These are phyloP conservation scores for Hymenochaete sp. DNA, from an alignment of 1,284 basidiomycete species.

Conservation along the genomic window DNA sequence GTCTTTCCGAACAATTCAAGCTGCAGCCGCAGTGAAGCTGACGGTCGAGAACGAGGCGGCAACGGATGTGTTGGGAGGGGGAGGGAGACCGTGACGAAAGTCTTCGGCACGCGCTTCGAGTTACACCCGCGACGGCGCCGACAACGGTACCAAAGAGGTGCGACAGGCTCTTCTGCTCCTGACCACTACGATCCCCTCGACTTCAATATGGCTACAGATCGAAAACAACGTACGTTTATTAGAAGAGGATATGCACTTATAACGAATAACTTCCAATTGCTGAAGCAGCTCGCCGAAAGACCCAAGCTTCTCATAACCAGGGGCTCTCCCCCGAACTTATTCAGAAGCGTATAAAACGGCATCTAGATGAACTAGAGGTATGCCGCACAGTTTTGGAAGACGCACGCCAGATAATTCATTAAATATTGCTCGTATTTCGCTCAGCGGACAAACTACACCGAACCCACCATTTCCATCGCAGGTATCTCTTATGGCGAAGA, in stretches of 20 bases:
- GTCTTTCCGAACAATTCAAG: no score
- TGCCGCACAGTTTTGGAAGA: no score
- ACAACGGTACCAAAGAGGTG: no score
- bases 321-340: slow-evolving; percentile 52
- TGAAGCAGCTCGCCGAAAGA: slow-evolving; percentile 6
- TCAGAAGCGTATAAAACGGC: slow-evolving; percentile 63
- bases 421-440: slow-evolving; percentile 1
- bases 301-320: slow-evolving; percentile 1
- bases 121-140: no score
- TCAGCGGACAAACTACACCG: slow-evolving; percentile 72
- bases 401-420: slow-evolving; percentile 6
- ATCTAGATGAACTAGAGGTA: slow-evolving; percentile 78
- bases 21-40: no score
- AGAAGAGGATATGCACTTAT: not conserved
- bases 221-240: slow-evolving; percentile 10
- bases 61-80: no score
- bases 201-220: slow-evolving; percentile 5
- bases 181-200: no score
- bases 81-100: no score
- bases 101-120: no score
- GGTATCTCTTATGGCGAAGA: slow-evolving; percentile 24
- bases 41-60: no score
- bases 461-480: slow-evolving; percentile 39
- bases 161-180: no score
- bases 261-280: not conserved